phyloP scores from a whole-genome alignment of 2,329 filamentous ascomycete species.

The Bipolaris bicolor region DNA sequence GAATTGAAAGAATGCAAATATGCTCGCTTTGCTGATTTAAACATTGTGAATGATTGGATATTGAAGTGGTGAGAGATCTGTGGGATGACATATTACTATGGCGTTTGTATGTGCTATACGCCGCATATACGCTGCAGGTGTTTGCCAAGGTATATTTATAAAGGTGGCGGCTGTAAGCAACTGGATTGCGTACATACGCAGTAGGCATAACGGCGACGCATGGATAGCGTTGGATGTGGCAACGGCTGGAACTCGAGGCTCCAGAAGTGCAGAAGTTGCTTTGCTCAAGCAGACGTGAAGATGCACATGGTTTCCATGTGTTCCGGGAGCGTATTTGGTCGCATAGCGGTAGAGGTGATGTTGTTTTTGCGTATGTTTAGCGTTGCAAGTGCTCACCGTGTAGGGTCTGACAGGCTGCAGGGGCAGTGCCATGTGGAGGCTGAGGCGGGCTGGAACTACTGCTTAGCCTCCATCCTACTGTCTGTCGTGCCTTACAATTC shows the following conservation, averaged over 20 bases:
- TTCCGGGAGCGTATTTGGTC: no score
- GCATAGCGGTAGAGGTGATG: not conserved
- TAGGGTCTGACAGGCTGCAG: constrained; percentile 9
- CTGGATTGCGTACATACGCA: not conserved
- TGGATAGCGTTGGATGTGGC: not conserved
- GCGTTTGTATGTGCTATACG: no score
- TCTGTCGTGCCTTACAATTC: constrained; percentile 31
- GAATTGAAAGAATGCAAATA: constrained; percentile 13
- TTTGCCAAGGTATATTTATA: not conserved
- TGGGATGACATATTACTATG: no score
- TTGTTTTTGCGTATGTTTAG: not conserved
- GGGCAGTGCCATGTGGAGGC: constrained; percentile 25
- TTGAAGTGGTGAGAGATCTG: no score
- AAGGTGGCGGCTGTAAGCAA: not conserved
- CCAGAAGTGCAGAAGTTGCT: not conserved
- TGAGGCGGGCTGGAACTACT: constrained; percentile 36
- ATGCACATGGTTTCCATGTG: not conserved
- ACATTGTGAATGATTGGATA: not conserved
- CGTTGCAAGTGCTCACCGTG: not conserved
- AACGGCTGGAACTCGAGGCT: not conserved
- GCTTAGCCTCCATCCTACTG: constrained; percentile 28
- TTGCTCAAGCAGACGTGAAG: not conserved
- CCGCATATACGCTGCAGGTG: no score
- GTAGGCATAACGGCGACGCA: constrained; percentile 1
- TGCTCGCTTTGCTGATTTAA: not conserved